A percentile compares a stretch with the other conserved stretches of the same genome.
These are phyloP conservation scores for Macrolepiota dolichaula DNA, from an alignment of 768 basidiomycete genomes.

Conservation along the genomic window DNA sequence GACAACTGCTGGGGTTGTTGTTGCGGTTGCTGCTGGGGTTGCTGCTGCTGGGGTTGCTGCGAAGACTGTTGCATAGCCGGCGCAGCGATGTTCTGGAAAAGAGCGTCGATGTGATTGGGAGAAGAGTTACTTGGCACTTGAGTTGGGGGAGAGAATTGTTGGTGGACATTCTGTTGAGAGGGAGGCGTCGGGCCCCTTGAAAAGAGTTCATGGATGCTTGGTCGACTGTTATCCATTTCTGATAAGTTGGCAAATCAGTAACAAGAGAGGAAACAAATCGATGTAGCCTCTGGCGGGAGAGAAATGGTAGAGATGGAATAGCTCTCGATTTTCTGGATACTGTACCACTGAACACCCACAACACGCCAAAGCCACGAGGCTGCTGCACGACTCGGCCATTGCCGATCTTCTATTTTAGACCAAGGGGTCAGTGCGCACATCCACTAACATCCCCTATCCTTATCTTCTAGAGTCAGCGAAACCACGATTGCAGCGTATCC, in stretches of 20 bases:
- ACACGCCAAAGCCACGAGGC: slow-evolving; percentile 49
- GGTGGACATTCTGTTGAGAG: slow-evolving; percentile 20
- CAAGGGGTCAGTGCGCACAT: slow-evolving; percentile 6
- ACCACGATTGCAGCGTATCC: background rate
- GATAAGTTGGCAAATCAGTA: slow-evolving; percentile 10
- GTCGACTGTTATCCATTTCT: slow-evolving; percentile 28
- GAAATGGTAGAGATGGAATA: slow-evolving; percentile 11
- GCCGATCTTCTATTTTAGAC: slow-evolving; percentile 17
- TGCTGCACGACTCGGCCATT: slow-evolving; percentile 23
- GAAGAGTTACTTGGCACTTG: slow-evolving; percentile 42
- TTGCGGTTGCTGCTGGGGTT: background rate
- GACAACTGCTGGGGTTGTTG: slow-evolving; percentile 22
- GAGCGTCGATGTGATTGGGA: slow-evolving; percentile 61
- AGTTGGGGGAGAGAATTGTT: slow-evolving; percentile 18
- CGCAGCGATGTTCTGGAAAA: slow-evolving; percentile 55
- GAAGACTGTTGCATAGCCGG: slow-evolving; percentile 32
- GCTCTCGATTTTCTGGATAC: slow-evolving; percentile 19
- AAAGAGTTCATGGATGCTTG: slow-evolving; percentile 48
- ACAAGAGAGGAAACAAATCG: background rate
- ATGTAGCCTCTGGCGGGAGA: background rate
- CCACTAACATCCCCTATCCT: background rate
- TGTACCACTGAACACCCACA: slow-evolving; percentile 10
- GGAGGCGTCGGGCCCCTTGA: slow-evolving; percentile 55
- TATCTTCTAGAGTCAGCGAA: background rate
- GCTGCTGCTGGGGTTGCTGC: slow-evolving; percentile 15